Base-by-base conservation (phyloP, 148 eudicot species). In the Silene conica region DNA sequence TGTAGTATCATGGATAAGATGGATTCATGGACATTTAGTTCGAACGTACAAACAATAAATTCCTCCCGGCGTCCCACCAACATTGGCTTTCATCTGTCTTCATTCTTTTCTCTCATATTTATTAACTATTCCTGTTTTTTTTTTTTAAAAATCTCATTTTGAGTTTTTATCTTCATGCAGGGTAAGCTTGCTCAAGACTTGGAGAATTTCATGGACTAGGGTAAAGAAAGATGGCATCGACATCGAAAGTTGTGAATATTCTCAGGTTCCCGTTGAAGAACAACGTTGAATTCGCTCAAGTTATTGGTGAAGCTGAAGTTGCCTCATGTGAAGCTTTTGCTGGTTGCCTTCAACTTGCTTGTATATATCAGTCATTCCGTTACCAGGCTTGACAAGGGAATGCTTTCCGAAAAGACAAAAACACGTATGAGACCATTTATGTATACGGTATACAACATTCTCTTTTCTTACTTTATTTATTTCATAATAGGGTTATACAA, bases 141-240 rank as follows among this genome's bases (percentile, higher is more conserved):
- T 26, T 41, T 1, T 52, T 19, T 5, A 22, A 6, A 15, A 31
- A 20, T 54, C 20, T 70, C 9, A 31, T 9, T 48, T 34, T 21
- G 28, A 25, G 8, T 38, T 0, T 54, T 3, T 16, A 18, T 70
- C 64, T 31, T 69, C 41, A 63, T 85, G 74, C 87, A 93, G 98
- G 86, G 80, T 77, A 77, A 93, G 92, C 78, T 86, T 93, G 86
- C 75, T 89, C 25, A 81, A 82, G 85, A 80, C 70, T 18, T 93
- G 97, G 98, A 91, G 76, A 80, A 63, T 86, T 64, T 84, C 92
- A 8, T 88, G 95, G 98, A 83, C 83, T 16, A 88, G 75, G 71
- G 77, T 69, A 19, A 78, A 68, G 69, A 88, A 68, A 76, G 82
- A 87, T 55, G 88, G 83, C 48, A 74, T 78, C 63, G 22, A 45